Base-by-base conservation (phyloP, 2,329 filamentous ascomycete species). In the Ophiostoma quercus region DNA sequence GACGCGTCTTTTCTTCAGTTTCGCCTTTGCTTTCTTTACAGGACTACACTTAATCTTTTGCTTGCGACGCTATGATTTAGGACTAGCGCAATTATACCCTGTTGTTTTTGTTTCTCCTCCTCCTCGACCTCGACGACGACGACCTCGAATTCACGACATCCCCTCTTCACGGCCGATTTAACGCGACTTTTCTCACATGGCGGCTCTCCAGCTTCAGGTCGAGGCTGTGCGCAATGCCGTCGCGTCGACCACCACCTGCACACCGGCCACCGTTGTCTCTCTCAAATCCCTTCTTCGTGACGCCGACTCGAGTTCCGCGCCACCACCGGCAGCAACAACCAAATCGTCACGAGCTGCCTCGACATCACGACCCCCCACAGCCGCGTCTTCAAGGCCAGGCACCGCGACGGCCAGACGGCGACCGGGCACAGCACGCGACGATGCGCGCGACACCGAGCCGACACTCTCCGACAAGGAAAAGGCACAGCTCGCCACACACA, bases 401-500 rank as follows among this genome's bases (percentile, higher is more conserved):
- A 72, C 73, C 78, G 73, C 78, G 71, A 66, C 76, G 73, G 43
- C 67, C 75, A 34, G 75, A 76, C 57, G 70, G 71, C 43, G 68
- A 70, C 54, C 69, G 71, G 68, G 70, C 1, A 19, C 71, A 22
- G 37, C 68, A 19, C 70, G 65, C 29, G 57, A 57, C 25, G 66
- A 67, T 68, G 51, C 47, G 39, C 74, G 75, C n/a, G 65, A 63
- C 32, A 11, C 66, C 6, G 70, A 71, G 14, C 62, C 67, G 9
- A 25, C 68, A 66, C 77, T 90, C 39, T 80, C 84, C 4, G 76
- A 82, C 5, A 86, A 84, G 74, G 89, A 92, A 71, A 87, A 84
- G 77, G 88, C 87, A 67, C 82, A 86, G 63, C 79, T 94, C 47
- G 90, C 91, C 14, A 92, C 90, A 0, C 86, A 92, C 72, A 82